Evolutionary conservation across 78 protist species (phyloP).

Genomic region (Emiliania huxleyi): DNA sequence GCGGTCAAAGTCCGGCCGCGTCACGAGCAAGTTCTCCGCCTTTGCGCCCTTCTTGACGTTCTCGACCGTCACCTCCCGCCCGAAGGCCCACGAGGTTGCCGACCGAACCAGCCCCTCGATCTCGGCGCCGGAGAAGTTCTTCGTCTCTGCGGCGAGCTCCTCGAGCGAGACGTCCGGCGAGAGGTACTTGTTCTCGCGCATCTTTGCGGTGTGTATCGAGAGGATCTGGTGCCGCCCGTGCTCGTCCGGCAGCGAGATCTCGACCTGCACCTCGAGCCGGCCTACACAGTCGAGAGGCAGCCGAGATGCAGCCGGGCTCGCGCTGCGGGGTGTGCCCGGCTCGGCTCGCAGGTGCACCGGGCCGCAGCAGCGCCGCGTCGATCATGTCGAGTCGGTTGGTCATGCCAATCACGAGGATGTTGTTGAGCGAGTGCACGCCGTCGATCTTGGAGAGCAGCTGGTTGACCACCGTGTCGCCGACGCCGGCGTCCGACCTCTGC

Average conservation of each 20-base stretch:
- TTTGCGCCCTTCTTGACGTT: not conserved
- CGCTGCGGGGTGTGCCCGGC: too few relatives aligned
- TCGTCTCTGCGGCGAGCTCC: constrained; percentile 80
- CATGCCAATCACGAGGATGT: constrained; percentile 98
- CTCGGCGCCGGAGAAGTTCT: constrained; percentile 96
- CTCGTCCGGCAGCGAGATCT: constrained; percentile 96
- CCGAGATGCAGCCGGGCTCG: too few relatives aligned
- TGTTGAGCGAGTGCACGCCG: constrained; percentile 97
- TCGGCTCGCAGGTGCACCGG: too few relatives aligned
- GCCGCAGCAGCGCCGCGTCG: constrained; percentile 97
- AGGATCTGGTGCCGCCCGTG: constrained; percentile 92
- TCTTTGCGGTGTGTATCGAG: constrained; percentile 84
- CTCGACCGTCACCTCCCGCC: not conserved
- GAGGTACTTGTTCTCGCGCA: constrained; percentile 42
- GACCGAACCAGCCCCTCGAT: constrained; percentile 86
- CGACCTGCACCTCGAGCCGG: constrained; percentile 94
- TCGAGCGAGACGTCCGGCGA: constrained; percentile 78
- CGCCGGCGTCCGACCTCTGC: constrained; percentile 74
- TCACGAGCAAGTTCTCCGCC: not conserved
- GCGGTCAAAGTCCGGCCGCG: constrained; percentile 75
- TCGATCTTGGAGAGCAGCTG: constrained; percentile 97
- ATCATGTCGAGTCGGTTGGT: constrained; percentile 95
- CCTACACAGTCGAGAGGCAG: too few relatives aligned
- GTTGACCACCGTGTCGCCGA: constrained; percentile 87
- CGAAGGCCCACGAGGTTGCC: constrained; percentile 78